Percentiles rank a stretch among this genome's conserved stretches.
Conservation (phyloP, 2,329 filamentous ascomycete species). For the Colletotrichum theobromicola region DNA sequence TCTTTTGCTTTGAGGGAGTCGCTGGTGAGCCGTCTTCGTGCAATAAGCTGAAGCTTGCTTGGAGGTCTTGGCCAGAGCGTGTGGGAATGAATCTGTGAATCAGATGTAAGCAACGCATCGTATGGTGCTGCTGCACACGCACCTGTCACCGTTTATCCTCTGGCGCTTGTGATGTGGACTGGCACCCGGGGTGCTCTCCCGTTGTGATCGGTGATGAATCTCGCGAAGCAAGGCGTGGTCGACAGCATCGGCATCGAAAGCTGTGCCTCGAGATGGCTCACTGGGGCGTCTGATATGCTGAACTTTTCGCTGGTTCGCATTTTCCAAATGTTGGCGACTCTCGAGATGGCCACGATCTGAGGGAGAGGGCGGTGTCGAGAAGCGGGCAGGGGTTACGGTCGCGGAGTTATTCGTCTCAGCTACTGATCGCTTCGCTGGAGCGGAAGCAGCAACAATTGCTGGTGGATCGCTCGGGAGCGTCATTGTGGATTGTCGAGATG, state of each 20-base stretch:
- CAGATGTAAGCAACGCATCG: not conserved
- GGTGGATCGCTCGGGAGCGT: slow-evolving; percentile 34
- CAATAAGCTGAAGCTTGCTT: slow-evolving; percentile 89
- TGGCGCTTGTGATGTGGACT: slow-evolving; percentile 66
- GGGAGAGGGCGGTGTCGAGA: slow-evolving; percentile 50
- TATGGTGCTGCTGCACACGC: slow-evolving; percentile 23
- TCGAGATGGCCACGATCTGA: slow-evolving; percentile 49
- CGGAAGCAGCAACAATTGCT: slow-evolving; percentile 25
- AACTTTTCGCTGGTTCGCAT: slow-evolving; percentile 33
- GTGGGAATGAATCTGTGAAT: slow-evolving; percentile 87
- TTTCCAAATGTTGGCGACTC: slow-evolving; percentile 43
- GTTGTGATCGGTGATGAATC: slow-evolving; percentile 52
- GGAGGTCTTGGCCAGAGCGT: slow-evolving; percentile 88
- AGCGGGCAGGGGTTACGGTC: slow-evolving; percentile 38
- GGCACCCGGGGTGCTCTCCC: slow-evolving; percentile 56
- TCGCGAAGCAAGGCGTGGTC: slow-evolving; percentile 58
- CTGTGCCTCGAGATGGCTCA: slow-evolving; percentile 39
- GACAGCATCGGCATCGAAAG: slow-evolving; percentile 54
- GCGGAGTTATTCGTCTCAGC: slow-evolving; percentile 39
- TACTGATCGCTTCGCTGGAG: slow-evolving; percentile 35
- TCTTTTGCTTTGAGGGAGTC: slow-evolving; percentile 85
- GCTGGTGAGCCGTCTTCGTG: slow-evolving; percentile 94
- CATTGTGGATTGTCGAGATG: slow-evolving; percentile 31
- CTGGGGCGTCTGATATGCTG: slow-evolving; percentile 40
- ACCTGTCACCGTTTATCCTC: slow-evolving; percentile 68